Percentiles rank a stretch among this genome's conserved stretches.
Evolutionary conservation across 208 protist species (phyloP).

Genomic region (Leptomonas seymouri): DNA sequence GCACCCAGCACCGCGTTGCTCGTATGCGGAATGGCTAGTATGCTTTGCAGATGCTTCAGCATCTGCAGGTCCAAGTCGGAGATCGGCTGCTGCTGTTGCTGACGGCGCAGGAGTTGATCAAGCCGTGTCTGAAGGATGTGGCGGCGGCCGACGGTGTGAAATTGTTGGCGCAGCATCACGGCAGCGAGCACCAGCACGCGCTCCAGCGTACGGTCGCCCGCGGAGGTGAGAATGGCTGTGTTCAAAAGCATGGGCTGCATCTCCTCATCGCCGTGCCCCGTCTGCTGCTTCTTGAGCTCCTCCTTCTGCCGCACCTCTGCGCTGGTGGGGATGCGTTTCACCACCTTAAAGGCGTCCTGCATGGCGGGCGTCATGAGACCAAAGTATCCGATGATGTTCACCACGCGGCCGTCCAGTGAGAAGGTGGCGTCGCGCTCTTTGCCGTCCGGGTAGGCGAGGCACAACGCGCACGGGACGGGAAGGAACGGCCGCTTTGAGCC

Average conservation of each 20-base stretch:
- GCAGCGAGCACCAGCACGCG: constrained; percentile 77
- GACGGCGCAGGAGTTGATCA: constrained; percentile 12
- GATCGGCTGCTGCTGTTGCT: constrained; percentile 5
- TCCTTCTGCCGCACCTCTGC: constrained; percentile 4
- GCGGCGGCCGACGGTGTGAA: constrained; percentile 51
- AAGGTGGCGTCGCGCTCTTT: constrained; percentile 75
- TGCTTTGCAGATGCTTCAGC: constrained; percentile 19
- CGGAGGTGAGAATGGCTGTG: constrained; percentile 75
- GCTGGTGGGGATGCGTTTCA: constrained; percentile 35
- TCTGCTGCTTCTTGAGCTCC: background rate
- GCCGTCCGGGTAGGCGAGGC: constrained; percentile 74
- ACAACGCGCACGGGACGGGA: constrained; percentile 79
- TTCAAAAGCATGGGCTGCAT: constrained; percentile 42
- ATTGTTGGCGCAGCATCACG: constrained; percentile 83
- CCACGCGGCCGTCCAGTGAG: constrained; percentile 58
- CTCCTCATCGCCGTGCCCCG: background rate
- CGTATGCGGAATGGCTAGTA: constrained; percentile 17
- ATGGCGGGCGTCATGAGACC: constrained; percentile 63
- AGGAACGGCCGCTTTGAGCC: constrained; percentile 32
- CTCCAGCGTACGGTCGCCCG: constrained; percentile 82
- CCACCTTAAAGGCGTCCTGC: constrained; percentile 66
- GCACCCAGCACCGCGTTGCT: constrained; percentile 13
- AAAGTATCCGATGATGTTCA: constrained; percentile 89
- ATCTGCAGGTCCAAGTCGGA: constrained; percentile 19
- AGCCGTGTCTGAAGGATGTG: constrained; percentile 28